Evolutionary conservation across 2,329 filamentous ascomycete genomes (phyloP), one percentile per base, ranked within the genome.

Genomic region (Neonectria faginata): DNA sequence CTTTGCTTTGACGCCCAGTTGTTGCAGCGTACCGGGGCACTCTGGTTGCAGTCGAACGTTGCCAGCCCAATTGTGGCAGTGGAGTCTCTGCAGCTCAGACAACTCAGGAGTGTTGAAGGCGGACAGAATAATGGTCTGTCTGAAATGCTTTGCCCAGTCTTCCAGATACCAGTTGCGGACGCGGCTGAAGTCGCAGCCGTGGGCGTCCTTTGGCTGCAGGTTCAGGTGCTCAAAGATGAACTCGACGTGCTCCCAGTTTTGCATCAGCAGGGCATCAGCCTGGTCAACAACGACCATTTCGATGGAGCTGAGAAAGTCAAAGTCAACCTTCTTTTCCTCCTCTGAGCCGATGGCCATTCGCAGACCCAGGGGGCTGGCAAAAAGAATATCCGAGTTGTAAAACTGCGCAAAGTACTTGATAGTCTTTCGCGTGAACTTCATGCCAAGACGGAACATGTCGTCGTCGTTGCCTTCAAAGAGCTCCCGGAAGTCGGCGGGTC

Each of bases 241-340:
- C 77, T 97, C 92, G 65, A 97, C 88, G 76, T 99, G 95, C 74
- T 97, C 94, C 94, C 95, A 98, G 78, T 97, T 98, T 78, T 99
- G 96, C 94, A 97, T 97, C 9, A 97, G 87, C 45, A 97, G 87
- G 0, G 94, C 94, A 78, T 98, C 94, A 12, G 93, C 91, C 79
- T 98, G 94, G 77, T 99, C 96, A 65, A 97, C 85, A 51, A 98
- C 85, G 33, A 96, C 89, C 56, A 99, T 80, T 79, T 99, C 96
- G 73, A 99, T 92, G 1, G 95, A 98, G 62, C 92, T 95, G 14
- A 99, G 85, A 76, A 97, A 99, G 79, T 99, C 96, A 72, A 88
- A 90, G 77, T 98, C 95, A 39, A 87, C 85, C 75, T 83, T 84
- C 71, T 85, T 83, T 16, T 83, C 85, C 68, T 86, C 88, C 74